Evolutionary conservation across 129 eudicot species (phyloP).

Genomic region (Helichrysum umbraculigerum): DNA sequence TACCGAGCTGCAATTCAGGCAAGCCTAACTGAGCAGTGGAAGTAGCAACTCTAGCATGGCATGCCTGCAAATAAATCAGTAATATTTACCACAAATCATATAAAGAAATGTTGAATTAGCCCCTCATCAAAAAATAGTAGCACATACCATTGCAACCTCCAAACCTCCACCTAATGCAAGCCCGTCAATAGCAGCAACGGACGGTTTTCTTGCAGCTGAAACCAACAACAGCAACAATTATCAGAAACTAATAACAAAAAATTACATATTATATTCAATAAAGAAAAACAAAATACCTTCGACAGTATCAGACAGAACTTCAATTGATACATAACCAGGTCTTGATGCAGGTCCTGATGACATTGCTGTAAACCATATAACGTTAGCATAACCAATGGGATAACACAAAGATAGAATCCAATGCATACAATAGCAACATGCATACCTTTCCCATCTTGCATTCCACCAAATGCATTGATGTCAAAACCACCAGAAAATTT

Average conservation of each 20-base stretch:
- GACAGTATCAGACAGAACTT: conserved; percentile 67
- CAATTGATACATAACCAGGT: conserved; percentile 79
- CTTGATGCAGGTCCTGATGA: conserved; percentile 58
- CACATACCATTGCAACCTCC: conserved; percentile 94
- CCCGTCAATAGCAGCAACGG: conserved; percentile 98
- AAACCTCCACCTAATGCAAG: conserved; percentile 97
- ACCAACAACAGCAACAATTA: conserved; percentile 14
- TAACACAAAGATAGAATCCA: not conserved
- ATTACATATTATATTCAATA: not conserved
- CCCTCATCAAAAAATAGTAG: not conserved
- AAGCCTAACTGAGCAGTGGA: conserved; percentile 81
- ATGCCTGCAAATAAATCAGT: conserved; percentile 46
- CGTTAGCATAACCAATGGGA: conserved; percentile 14
- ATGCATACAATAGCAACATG: not conserved
- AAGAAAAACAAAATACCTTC: conserved; percentile 50
- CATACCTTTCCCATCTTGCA: conserved; percentile 70
- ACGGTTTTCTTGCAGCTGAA: conserved; percentile 84
- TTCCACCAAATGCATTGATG: conserved; percentile 65
- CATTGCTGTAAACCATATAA: conserved; percentile 27
- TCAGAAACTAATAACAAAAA: not conserved
- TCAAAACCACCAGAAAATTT: conserved; percentile 99
- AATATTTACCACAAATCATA: not conserved
- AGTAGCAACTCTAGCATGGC: conserved; percentile 92
- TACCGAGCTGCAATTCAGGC: conserved; percentile 94
- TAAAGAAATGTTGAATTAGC: not conserved